Percentiles rank a stretch among this genome's conserved stretches.
Conservation (phyloP, 2,329 filamentous ascomycete genomes). For the Diaporthe ampelina region DNA sequence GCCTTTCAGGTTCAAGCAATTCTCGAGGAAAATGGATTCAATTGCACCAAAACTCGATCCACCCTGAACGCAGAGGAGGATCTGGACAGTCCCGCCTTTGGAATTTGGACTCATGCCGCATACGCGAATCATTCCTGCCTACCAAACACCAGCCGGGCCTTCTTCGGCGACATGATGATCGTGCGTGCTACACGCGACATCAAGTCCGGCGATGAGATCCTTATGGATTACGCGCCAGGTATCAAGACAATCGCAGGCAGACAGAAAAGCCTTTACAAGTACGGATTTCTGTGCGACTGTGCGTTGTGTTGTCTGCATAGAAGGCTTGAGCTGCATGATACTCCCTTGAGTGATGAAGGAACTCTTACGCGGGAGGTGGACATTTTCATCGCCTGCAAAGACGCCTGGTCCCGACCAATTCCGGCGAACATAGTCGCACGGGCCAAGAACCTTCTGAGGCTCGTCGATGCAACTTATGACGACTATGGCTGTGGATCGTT, state of each 20-base stretch:
- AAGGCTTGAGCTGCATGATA: no score
- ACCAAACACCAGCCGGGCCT: conserved; percentile 49
- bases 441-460: no score
- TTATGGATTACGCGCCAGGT: conserved; percentile 6
- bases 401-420: no score
- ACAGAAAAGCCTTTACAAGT: neutral
- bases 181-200: conserved; percentile 54
- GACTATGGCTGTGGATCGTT: no score
- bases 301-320: no score
- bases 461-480: no score
- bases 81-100: neutral
- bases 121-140: conserved; percentile 51
- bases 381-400: no score
- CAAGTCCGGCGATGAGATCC: conserved; percentile 53
- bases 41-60: conserved; percentile 28
- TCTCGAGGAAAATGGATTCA: conserved; percentile 37
- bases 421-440: no score
- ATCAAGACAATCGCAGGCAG: rapidly evolving
- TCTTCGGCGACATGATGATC: conserved; percentile 50
- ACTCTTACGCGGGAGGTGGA: no score
- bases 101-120: conserved; percentile 48
- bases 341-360: no score
- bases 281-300: conserved; percentile 57
- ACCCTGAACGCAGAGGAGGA: neutral
- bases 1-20: conserved; percentile 42